Base-by-base conservation (phyloP, 2,329 filamentous ascomycete species). In the Fusarium begoniae region DNA sequence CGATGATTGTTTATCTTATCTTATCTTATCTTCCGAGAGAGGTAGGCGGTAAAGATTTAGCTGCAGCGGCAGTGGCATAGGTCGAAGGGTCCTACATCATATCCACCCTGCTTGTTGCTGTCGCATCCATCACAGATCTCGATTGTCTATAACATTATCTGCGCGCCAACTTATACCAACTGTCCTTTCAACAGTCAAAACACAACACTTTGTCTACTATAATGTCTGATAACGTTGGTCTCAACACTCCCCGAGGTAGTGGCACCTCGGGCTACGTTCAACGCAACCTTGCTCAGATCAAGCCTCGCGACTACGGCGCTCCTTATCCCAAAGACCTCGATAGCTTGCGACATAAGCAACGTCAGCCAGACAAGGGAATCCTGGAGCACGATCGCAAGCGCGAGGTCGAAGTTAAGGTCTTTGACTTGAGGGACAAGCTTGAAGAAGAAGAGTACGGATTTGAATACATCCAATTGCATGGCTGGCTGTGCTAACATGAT, bases 241-340 rank as follows among this genome's bases (percentile, higher is more conserved):
- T 99, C 79, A 91, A 93, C 65, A 99, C 96, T 9, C 96, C 96
- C 7, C 92, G 96, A 79, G 96, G 96, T 76, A 97, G 94, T 81
- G 96, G 96, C 54, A 99, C 96, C 65, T 98, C 96, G 2, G 96
- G 96, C 81, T 98, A 98, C 82, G 96, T 99, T 64, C 96, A 98
- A 84, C 94, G 95, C 83, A 99, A 98, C 85, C 90, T 95, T 41
- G 96, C 96, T 24, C 92, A 96, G 81, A 91, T 98, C 77, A 91
- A 89, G 80, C 95, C 94, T 37, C 95, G 96, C 84, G 94, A 97
- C 84, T 89, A 90, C 78, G 88, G 87, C 67, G 91, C 91, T 24
- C 95, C 95, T 0, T 98, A 97, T 83, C 90, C 91, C 38, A 90
- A 90, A 72, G 90, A 93, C 79, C 85, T 90, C 73, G 90, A 93